Percentiles rank a stretch among this genome's conserved stretches.
Evolutionary conservation across 2,329 filamentous ascomycete genomes (phyloP).

Genomic region (Pseudogymnoascus sp.): DNA sequence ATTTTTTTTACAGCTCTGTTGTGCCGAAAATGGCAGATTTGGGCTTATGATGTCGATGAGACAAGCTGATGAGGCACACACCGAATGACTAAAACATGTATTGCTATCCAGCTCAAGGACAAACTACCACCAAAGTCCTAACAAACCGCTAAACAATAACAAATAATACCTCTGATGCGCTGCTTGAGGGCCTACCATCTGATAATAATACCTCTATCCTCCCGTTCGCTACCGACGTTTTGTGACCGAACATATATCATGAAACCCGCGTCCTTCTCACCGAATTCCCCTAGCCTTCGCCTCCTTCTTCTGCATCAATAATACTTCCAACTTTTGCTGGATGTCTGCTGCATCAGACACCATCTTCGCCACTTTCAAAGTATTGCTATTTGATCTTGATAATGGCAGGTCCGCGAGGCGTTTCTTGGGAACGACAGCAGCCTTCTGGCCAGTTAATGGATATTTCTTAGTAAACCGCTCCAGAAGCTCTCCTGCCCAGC

Average conservation of each 20-base stretch:
- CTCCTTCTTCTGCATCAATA: constrained; percentile 21
- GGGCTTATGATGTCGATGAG: background rate
- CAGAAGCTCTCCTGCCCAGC: constrained; percentile 6
- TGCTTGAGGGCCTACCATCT: background rate
- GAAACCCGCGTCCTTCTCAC: background rate
- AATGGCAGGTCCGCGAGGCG: background rate
- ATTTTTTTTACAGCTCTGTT: background rate
- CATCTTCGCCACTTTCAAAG: background rate
- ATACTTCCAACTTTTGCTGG: constrained; percentile 21
- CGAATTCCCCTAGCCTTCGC: constrained; percentile 11
- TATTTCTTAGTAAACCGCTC: constrained; percentile 19
- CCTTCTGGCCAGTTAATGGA: constrained; percentile 24
- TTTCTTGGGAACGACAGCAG: constrained; percentile 11
- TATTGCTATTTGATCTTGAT: background rate
- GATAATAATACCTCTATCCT: background rate
- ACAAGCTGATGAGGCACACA: background rate
- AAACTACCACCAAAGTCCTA: background rate
- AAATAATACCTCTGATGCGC: background rate
- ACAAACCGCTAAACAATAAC: background rate
- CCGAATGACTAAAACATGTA: background rate
- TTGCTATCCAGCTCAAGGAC: background rate
- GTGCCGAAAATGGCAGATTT: background rate
- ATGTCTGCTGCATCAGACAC: constrained; percentile 16
- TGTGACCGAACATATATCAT: background rate
- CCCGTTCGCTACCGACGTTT: background rate